These are phyloP conservation scores for Tolypocladium album DNA, from an alignment of 2,329 filamentous ascomycete species.

Conservation along the genomic window DNA sequence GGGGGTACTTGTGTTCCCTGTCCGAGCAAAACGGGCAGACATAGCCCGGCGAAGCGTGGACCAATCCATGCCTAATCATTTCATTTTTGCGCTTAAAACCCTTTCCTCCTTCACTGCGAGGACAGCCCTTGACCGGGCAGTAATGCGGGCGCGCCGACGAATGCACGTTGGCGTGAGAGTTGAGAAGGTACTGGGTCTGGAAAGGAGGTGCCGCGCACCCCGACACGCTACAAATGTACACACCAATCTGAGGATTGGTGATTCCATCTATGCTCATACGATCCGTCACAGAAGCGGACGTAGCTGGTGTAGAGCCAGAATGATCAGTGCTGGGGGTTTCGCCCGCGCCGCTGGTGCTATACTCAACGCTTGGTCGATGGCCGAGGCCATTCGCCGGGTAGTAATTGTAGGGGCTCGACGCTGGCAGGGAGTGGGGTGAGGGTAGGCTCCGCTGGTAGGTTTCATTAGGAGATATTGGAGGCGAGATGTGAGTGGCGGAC, in stretches of 20 bases:
- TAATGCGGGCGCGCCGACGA: constrained; percentile 56
- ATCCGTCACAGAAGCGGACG: constrained; percentile 30
- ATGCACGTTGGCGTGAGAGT: constrained; percentile 68
- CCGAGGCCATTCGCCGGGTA: constrained; percentile 17
- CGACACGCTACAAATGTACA: constrained; percentile 45
- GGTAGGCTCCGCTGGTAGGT: constrained; percentile 31
- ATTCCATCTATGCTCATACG: constrained; percentile 49
- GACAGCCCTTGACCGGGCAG: constrained; percentile 50
- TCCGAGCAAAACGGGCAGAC: constrained; percentile 94
- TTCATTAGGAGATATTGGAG: constrained; percentile 40
- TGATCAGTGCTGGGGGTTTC: constrained; percentile 37
- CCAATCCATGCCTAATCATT: constrained; percentile 69
- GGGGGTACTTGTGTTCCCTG: constrained; percentile 84
- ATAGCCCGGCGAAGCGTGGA: constrained; percentile 90
- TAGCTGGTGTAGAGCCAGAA: constrained; percentile 30
- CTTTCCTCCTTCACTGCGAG: constrained; percentile 52
- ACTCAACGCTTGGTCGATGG: constrained; percentile 29
- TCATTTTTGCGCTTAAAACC: constrained; percentile 66
- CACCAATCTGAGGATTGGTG: constrained; percentile 38
- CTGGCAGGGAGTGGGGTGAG: constrained; percentile 33
- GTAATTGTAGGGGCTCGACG: constrained; percentile 27
- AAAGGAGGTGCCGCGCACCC: constrained; percentile 66
- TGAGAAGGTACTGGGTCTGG: constrained; percentile 66
- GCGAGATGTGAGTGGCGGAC: constrained; percentile 21
- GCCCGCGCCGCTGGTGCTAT: constrained; percentile 29